Base-by-base conservation (phyloP, 2,329 filamentous ascomycete species). In the Aphanocladium album region DNA sequence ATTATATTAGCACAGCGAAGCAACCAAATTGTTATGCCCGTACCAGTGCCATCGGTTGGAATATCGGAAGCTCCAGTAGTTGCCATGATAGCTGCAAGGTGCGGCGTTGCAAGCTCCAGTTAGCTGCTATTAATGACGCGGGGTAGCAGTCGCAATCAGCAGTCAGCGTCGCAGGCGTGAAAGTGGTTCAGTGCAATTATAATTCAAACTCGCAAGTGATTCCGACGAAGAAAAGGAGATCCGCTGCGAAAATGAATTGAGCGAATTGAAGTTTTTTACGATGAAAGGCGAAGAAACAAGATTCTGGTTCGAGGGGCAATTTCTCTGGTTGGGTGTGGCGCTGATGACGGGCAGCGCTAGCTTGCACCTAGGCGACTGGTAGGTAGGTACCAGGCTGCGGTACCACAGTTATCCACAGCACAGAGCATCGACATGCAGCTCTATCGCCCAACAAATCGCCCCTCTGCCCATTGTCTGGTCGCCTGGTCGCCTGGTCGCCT, bases 31-130 rank as follows among this genome's bases (percentile, higher is more conserved):
- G 2, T 35, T 23, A 60, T 64, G 62, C 51, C 70, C 77, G 65
- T 74, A 91, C 89, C 89, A 62, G 89, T 91, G 73, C 89, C 89
- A 70, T 92, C 89, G 55, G 82, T 85, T 55, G 87, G 82, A 49
- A 86, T 74, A 52, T 82, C 75, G 58, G 79, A 74, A 62, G 77
- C 77, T 43, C 68, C 65, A 19, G 73, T 60, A 35, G 65, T 70
- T 43, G 50, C 41, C 57, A 60, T 60, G 57, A 53, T 60, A 30
- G 39, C 49, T 53, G 57, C 57, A 60, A 45, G 49, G 49, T 11
- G 56, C 33, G 46, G 17, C 52, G 52, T 7, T 41, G 21, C 51
- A 46, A 39, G 55, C 35, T 52, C 21, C 23, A 46, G 49, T 37
- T 59, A 45, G 47, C 37, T 59, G 27, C n/a, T 54, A 30, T 54